Base-by-base conservation (phyloP, 2,329 filamentous ascomycete species). In the Allantophomopsis lycopodina region DNA sequence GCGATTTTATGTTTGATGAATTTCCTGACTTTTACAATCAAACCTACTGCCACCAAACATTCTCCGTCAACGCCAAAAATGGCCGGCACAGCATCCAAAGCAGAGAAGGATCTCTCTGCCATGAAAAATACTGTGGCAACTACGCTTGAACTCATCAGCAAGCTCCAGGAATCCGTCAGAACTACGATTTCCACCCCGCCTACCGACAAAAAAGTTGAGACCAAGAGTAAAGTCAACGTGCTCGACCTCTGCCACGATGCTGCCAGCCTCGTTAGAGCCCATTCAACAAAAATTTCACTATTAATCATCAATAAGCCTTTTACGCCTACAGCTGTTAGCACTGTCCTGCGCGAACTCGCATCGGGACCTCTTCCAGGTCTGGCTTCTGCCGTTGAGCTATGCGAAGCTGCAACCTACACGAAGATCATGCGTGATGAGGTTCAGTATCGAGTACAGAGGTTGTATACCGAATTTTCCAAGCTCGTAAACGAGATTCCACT, bases 291-390 rank as follows among this genome's bases (percentile, higher is more conserved):
- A 46, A 69, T 95, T 18, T 89, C 84, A 0, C 77, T 95, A 1
- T 71, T 96, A 11, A 73, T 91, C 2, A 82, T 93, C 52, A 94
- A 84, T 52, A 73, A 84, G 14, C 88, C 89, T 1, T 93, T 94
- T 49, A 91, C 87, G 0, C 78, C 84, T 0, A 77, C 79, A 1
- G 88, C 85, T 5, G 68, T 94, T 28, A 63, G 61, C 8, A 77
- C 71, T 17, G 76, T 93, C 12, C 63, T 95, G 4, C 69, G 73
- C 28, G 77, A 87, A 42, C 68, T 94, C n/a, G 69, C 79, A 16
- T 68, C 73, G 11, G 77, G 76, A 0, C 76, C 83, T n/a, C 66
- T 94, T 0, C 82, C 84, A 0, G 83, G 76, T 2, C 66, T 93
- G 17, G 76, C 84, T 35, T 78, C 79, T 1, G 79, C 81, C 0